Percentiles rank a stretch among this genome's conserved stretches.
Evolutionary conservation across 2,329 filamentous ascomycete species (phyloP).

Genomic region (Microthyrium microscopicum): DNA sequence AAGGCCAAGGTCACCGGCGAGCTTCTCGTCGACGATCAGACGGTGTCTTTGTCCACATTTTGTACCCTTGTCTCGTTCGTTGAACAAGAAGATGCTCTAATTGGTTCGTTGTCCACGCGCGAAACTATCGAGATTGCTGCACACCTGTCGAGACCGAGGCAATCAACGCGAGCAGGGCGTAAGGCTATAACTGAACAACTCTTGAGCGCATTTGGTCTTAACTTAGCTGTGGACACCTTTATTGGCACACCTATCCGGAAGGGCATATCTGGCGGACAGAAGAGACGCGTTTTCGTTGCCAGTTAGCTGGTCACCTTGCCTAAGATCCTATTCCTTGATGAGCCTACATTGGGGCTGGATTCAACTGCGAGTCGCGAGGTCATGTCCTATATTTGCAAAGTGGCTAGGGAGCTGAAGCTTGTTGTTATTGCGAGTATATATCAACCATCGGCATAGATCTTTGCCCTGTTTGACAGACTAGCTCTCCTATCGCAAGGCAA

Average conservation of each 20-base stretch:
- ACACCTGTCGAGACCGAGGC: conserved; percentile 39
- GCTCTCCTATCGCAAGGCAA: conserved; percentile 6
- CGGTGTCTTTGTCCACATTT: conserved; percentile 38
- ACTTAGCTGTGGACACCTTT: conserved; percentile 49
- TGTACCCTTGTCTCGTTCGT: conserved; percentile 58
- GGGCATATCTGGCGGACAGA: conserved; percentile 74
- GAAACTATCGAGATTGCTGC: conserved; percentile 71
- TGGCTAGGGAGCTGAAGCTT: conserved; percentile 7
- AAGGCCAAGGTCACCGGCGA: conserved; percentile 39
- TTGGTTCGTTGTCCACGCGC: conserved; percentile 61
- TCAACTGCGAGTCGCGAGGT: conserved; percentile 8
- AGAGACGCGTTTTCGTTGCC: conserved; percentile 62
- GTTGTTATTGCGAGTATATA: conserved; percentile 8
- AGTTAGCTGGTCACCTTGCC: conserved; percentile 68
- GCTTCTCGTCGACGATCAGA: conserved; percentile 46
- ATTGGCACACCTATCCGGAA: conserved; percentile 72
- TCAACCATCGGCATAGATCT: conserved; percentile 8
- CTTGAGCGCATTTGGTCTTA: conserved; percentile 56
- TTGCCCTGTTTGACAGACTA: conserved; percentile 7
- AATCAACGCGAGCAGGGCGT: conserved; percentile 1
- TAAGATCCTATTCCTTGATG: conserved; percentile 59
- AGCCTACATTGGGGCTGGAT: conserved; percentile 57
- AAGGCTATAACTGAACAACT: conserved; percentile 31
- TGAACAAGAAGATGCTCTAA: conserved; percentile 74
- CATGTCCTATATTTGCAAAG: conserved; percentile 6